A percentile compares a stretch with the other conserved stretches of the same genome.
Evolutionary conservation across 306 rosid genomes (phyloP).

Genomic region (Lithocarpus polystachyus): DNA sequence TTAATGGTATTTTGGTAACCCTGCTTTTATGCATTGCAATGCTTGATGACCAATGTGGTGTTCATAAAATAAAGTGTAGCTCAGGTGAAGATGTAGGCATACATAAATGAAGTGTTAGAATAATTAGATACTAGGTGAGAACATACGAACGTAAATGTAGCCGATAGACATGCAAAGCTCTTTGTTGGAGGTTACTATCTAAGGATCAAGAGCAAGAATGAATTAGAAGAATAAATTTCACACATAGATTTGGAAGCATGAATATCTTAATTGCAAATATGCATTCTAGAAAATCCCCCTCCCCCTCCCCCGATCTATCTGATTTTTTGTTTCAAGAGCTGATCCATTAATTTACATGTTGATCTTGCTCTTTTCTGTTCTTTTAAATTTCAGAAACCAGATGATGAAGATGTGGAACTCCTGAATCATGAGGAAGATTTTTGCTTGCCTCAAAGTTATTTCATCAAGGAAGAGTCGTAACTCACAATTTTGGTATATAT

Average conservation of each 20-base stretch:
- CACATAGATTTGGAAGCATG: background rate
- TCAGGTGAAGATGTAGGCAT: background rate
- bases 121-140: background rate
- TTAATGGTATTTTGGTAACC: background rate
- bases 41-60: background rate
- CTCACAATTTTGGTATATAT: slow-evolving; percentile 28
- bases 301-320: too few species aligned
- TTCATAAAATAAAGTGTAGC: background rate
- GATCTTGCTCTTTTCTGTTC: background rate
- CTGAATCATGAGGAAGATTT: slow-evolving; percentile 84
- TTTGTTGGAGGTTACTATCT: too few species aligned
- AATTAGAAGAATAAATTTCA: background rate
- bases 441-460: slow-evolving; percentile 76
- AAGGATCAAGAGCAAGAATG: background rate
- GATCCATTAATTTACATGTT: slow-evolving; percentile 7
- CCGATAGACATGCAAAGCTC: too few species aligned
- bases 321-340: slow-evolving; percentile 19
- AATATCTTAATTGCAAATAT: background rate
- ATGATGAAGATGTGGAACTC: slow-evolving; percentile 76
- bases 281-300: too few species aligned
- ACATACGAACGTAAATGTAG: background rate
- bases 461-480: slow-evolving; percentile 70
- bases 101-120: background rate
- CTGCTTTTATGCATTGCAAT: background rate
- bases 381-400: slow-evolving; percentile 63